A percentile compares a stretch with the other conserved stretches of the same genome.
Evolutionary conservation across 371 early-diverging fungal species (phyloP).

Genomic region (Mortierella sp.): DNA sequence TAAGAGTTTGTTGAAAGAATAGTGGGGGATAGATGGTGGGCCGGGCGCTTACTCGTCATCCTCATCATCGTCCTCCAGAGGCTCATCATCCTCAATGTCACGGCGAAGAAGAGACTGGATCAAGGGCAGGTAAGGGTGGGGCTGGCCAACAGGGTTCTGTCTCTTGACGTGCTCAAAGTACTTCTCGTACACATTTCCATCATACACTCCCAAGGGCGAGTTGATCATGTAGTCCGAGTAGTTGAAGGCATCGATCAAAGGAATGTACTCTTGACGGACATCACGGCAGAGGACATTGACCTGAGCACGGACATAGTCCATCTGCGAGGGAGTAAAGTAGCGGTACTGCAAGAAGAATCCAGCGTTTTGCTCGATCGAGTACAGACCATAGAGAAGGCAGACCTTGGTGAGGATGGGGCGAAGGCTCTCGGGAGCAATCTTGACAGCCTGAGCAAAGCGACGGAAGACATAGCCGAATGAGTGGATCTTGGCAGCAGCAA

Average conservation of each 20-base stretch:
- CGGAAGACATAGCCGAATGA: conserved; percentile 87
- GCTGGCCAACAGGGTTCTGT: conserved; percentile 76
- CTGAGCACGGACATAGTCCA: conserved; percentile 70
- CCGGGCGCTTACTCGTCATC: conserved; percentile 55
- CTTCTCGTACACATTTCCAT: conserved; percentile 89
- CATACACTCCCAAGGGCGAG: conserved; percentile 88
- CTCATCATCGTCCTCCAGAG: conserved; percentile 65
- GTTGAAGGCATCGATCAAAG: conserved; percentile 89
- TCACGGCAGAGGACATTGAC: conserved; percentile 77
- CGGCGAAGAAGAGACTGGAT: conserved; percentile 87
- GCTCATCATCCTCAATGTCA: conserved; percentile 60
- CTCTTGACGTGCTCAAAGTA: conserved; percentile 88
- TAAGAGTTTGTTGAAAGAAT: too few species aligned
- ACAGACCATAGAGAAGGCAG: conserved; percentile 85
- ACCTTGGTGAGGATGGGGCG: conserved; percentile 70
- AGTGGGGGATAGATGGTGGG: too few species aligned
- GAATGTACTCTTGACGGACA: conserved; percentile 85
- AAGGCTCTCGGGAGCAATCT: conserved; percentile 60
- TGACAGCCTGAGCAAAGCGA: conserved; percentile 84
- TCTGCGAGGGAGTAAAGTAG: conserved; percentile 82
- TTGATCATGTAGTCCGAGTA: conserved; percentile 89
- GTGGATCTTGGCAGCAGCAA: conserved; percentile 90
- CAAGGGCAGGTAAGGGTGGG: conserved; percentile 84
- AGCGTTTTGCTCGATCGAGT: conserved; percentile 84
- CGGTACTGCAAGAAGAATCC: conserved; percentile 90